Percentiles rank a stretch among this genome's conserved stretches.
Evolutionary conservation across 331 rosid species (phyloP).

Genomic region (Phaseolus coccineus): DNA sequence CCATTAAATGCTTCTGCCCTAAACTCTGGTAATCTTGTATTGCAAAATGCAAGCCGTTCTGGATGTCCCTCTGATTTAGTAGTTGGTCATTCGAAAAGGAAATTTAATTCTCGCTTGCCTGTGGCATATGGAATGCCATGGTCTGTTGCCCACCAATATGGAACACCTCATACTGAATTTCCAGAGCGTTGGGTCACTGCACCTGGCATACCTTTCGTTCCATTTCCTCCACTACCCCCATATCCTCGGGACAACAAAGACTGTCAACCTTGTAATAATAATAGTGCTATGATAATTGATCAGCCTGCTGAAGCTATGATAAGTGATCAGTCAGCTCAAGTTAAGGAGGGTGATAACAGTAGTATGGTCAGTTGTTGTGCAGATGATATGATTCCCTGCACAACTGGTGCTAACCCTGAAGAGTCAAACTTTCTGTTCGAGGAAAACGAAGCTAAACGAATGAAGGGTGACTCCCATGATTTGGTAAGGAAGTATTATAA

Average conservation of each 20-base stretch:
- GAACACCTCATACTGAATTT: conserved; percentile 64
- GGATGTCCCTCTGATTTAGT: conserved; percentile 50
- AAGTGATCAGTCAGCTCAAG: conserved; percentile 53
- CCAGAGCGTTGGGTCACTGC: conserved; percentile 75
- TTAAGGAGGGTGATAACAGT: conserved; percentile 46
- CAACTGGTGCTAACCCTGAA: conserved; percentile 57
- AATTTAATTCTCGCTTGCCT: conserved; percentile 72
- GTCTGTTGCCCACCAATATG: conserved; percentile 68
- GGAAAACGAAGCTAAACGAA: conserved; percentile 55
- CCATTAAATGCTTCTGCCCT: conserved; percentile 52
- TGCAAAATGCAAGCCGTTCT: conserved; percentile 46
- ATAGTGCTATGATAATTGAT: conserved; percentile 41
- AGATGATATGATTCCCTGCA: conserved; percentile 62
- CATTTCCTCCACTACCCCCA: conserved; percentile 92
- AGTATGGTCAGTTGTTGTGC: conserved; percentile 50
- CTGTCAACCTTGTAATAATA: conserved; percentile 51
- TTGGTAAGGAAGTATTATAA: conserved; percentile 73
- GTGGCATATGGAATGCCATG: conserved; percentile 87
- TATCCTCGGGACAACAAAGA: conserved; percentile 60
- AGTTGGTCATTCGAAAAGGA: conserved; percentile 78
- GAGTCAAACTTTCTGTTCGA: conserved; percentile 44
- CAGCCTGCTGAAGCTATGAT: conserved; percentile 52
- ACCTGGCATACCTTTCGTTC: conserved; percentile 88
- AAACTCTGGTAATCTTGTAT: conserved; percentile 46
- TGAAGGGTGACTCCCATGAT: conserved; percentile 65